Evolutionary conservation across 306 rosid species (phyloP), one percentile per base, ranked within the genome.

Genomic region (Malus orientalis): DNA sequence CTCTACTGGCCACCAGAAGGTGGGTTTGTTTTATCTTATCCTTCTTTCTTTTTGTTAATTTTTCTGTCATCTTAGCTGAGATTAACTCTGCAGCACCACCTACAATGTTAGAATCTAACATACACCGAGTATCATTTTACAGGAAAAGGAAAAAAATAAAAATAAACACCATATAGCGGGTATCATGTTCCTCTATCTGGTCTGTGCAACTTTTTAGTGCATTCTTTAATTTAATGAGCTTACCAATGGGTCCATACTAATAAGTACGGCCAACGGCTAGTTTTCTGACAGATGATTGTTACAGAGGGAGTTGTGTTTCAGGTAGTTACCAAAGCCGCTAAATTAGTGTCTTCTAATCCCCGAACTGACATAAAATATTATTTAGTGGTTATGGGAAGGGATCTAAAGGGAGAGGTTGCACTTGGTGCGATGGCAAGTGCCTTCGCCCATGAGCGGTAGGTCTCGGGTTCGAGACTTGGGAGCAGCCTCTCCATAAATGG

Each of bases 1-100:
- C 74, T 83, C 87, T 60, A 79, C 91, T 6, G 79, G 58, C 20
- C 87, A 40, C 3, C 80, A 19, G 75, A 87, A 84, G 89, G 98
- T 84, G 47, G 30, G 80, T 27, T 70, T 66, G 25, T 78, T 51
- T 40, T 18, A 25, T 12, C 38, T 23, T 69, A 16, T 45, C 59
- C 9, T 66, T 66, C 18, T 18, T 44, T 62, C 30, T 61, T 25
- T 40, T 25, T 40, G 5, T 40, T 60, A 9, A 5, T 38, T 6
- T 15, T 59, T 59, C 27, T 40, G 10, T 11, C 33, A 19, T 25
- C n/a, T 18, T 40, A 27, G 62, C 23, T 66, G 18, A 9, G 25
- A 66, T 36, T 20, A 66, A 36, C 47, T 66, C 18, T 36, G 29
- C 27, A 36, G 40, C 68, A 49, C 20, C 42, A 22, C 68, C 22